Base-by-base conservation (phyloP, 805 yeast genomes). In the Saccharomyces paradoxus region DNA sequence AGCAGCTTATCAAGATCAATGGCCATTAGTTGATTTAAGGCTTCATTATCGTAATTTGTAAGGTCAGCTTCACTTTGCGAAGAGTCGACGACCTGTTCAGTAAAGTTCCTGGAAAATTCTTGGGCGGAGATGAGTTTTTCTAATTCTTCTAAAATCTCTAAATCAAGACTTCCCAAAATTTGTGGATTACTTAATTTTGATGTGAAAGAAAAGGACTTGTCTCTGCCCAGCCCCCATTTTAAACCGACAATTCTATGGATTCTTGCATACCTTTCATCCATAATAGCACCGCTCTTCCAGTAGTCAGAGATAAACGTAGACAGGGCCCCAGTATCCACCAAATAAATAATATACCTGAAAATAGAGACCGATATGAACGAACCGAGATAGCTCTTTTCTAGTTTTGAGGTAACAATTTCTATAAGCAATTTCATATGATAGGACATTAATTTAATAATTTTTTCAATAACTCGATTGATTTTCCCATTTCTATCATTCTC, bases 221-320 rank as follows among this genome's bases (percentile, higher is more conserved):
- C 53, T 3, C 56, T 52, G 17, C 58, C 53, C 12, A 62, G 24
- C 9, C 65, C 66, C 66, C 66, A 63, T 53, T 63, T 63, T 53
- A 59, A 50, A 27, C 52, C 49, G 4, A 63, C 27, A 37, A 57
- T 57, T 14, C 54, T 53, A 2, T 55, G 31, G 2, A 61, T 56
- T 14, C 52, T 54, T 27, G 54, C 57, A 9, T 57, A 54, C 37
- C 53, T 55, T n/a, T 51, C 56, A 4, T 46, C 44, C 5, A 48
- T 50, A 50, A 52, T 37, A 9, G 44, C 13, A 2, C 49, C 55
- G 32, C 47, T 55, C 13, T 54, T 52, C 63, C 62, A 60, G 52
- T 55, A 62, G 28, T 41, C 54, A 9, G 54, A 54, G 2, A 53
- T 52, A 8, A 48, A 30, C 2, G 31, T 41, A 9, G 58, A 48